Base-by-base conservation (phyloP, 768 basidiomycete genomes). In the Kwoniella sp. region DNA sequence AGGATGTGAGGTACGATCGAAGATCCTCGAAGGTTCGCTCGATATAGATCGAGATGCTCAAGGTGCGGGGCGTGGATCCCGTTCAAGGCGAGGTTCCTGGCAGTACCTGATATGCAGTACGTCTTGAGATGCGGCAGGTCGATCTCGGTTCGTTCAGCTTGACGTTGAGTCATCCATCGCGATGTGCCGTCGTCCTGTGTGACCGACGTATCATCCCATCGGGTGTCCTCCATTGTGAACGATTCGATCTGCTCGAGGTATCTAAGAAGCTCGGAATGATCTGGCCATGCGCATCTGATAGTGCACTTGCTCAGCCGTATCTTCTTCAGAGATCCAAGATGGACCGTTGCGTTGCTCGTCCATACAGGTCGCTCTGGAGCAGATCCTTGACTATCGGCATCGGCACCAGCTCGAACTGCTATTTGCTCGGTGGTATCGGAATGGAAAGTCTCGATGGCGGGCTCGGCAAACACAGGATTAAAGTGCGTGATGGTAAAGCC, bases 11-110 rank as follows among this genome's bases (percentile, higher is more conserved):
- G 46, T 12, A 51, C 52, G 24, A 62, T 30, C 2, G 49, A 54
- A 10, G 53, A 49, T 36, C 47, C 53, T 24, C 47, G 15, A 33
- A 40, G 52, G 24, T 27, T 44, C 15, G 30, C 58, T 13, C 29
- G 21, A 50, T 52, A 65, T 15, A 65, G 33, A 55, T 60, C 58
- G 40, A 65, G 46, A 29, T 60, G 52, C 22, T 27, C 8, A 9
- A 60, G 25, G 22, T 46, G 36, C 1, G 58, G 64, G n/a, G 49
- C 56, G 7, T 63, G 27, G 0, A 55, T 47, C 5, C 53, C 60
- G 44, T 44, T 19, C 10, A 62, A 22, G 4, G 40, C 58, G 21
- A 58, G 25, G 33, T 58, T 58, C 25, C 57, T 48, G 2, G 36
- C 49, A 19, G 22, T 19, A 5, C 57, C 57, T n/a, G 47, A 47